Base-by-base conservation (phyloP, 176 grass and related monocot species). In the Oryza glumipatula region DNA sequence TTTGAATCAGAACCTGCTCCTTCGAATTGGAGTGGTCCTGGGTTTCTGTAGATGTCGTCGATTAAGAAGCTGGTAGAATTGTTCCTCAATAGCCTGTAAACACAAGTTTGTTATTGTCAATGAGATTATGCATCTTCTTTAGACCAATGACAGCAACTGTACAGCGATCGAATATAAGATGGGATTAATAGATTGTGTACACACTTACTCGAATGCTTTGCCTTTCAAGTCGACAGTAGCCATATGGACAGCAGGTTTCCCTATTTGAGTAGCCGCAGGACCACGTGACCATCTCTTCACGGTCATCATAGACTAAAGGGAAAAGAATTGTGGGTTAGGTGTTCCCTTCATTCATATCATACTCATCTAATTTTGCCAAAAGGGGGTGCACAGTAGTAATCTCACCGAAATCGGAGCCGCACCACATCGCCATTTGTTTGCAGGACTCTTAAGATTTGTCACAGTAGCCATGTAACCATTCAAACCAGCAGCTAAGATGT, bases 41-140 rank as follows among this genome's bases (percentile, higher is more conserved):
- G 91, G 86, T 99, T 99, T 85, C 96, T 95, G 76, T 99, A 99
- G 84, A 99, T 92, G 84, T 99, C 96, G 24, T 99, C 96, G 89
- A 96, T 51, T 83, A 99, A 88, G 77, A 92, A 96, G 78, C 84
- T 92, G 6, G 93, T 87, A 63, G 94, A 92, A 64, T 74, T 96
- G 52, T 84, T 68, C 71, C 93, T 94, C 94, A 99, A 84, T 73
- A 92, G 70, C 90, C 96, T 99, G 81, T 41, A 71, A 72, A 67
- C 63, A 80, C 28, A 70, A 65, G 21, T 35, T 28, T 26, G 0
- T 76, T 67, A 16, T 79, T 39, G 72, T 13, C 15, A 14, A 65
- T 47, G 24, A 79, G 36, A 61, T 52, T 3, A 73, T 17, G 82
- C 5, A 60, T 39, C 71, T 67, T 84, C 21, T 30, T 38, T 17